These are phyloP conservation scores for Bryopsis sp. DNA, from an alignment of 139 green algal species.

Conservation along the genomic window DNA sequence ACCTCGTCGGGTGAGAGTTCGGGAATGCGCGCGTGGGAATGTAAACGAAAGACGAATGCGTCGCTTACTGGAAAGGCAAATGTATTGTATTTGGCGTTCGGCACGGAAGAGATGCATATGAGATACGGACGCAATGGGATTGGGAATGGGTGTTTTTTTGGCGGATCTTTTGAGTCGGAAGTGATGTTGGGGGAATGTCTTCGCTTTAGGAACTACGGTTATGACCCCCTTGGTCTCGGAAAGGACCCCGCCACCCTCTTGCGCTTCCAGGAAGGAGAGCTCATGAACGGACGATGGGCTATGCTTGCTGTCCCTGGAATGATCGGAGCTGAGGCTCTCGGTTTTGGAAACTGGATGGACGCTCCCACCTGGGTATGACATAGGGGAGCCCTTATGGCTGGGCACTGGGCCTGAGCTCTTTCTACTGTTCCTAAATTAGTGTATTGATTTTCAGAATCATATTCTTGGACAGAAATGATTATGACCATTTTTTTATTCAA, in stretches of 20 bases:
- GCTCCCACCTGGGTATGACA: conserved; percentile 67
- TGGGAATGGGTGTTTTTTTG: background rate
- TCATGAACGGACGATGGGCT: conserved; percentile 61
- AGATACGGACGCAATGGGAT: background rate
- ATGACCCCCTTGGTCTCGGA: conserved; percentile 67
- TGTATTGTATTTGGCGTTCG: conserved; percentile 1
- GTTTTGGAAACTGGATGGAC: conserved; percentile 63
- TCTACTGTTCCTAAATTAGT: background rate
- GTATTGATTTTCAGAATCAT: background rate
- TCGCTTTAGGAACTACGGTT: conserved; percentile 60
- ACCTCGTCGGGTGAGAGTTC: conserved; percentile 35
- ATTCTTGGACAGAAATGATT: background rate
- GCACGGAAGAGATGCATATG: background rate
- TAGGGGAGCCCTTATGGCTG: background rate
- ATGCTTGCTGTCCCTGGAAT: conserved; percentile 57
- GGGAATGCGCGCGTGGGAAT: background rate
- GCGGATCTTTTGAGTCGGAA: background rate
- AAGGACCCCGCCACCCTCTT: conserved; percentile 23
- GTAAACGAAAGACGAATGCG: background rate
- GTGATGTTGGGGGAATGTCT: background rate
- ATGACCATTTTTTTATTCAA: no score
- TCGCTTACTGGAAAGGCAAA: background rate
- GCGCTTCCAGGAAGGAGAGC: conserved; percentile 36
- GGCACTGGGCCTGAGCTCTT: no score
- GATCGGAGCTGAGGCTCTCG: conserved; percentile 58